Percentiles rank a stretch among this genome's conserved stretches.
These are phyloP conservation scores for Moricandia moricandioides DNA, from an alignment of 345 rosid genomes.

Conservation along the genomic window DNA sequence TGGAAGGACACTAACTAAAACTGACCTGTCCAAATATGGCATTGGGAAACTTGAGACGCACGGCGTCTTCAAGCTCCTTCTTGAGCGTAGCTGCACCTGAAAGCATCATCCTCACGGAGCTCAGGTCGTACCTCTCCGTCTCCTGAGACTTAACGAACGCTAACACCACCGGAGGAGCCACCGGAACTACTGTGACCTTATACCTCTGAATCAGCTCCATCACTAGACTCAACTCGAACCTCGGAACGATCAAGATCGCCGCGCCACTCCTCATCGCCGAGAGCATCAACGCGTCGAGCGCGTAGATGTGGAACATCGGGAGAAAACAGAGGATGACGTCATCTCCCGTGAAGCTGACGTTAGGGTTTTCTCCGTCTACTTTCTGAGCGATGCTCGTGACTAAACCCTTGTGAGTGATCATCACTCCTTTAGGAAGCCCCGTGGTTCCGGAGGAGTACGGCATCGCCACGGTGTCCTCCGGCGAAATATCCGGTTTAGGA, in stretches of 20 bases:
- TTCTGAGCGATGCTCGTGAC: constrained; percentile 88
- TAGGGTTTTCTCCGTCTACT: constrained; percentile 94
- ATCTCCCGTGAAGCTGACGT: constrained; percentile 54
- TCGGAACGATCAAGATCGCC: constrained; percentile 67
- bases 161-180: constrained; percentile 80
- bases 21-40: constrained; percentile 77
- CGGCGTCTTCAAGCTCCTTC: constrained; percentile 83
- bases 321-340: constrained; percentile 73
- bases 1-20: not conserved
- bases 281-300: constrained; percentile 66
- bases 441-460: constrained; percentile 56
- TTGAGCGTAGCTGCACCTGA: constrained; percentile 90
- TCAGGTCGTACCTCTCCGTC: constrained; percentile 57
- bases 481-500: not conserved
- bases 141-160: constrained; percentile 58
- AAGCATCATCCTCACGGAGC: constrained; percentile 61
- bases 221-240: constrained; percentile 54
- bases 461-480: not conserved
- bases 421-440: constrained; percentile 91
- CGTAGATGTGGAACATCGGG: constrained; percentile 85
- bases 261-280: constrained; percentile 77
- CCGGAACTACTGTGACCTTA: constrained; percentile 66
- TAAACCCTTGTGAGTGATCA: constrained; percentile 78
- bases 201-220: constrained; percentile 59
- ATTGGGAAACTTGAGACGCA: constrained; percentile 39